A percentile compares a stretch with the other conserved stretches of the same genome.
Conservation (phyloP, 1,139 yeast species). For the Diutina pseudorugosa region DNA sequence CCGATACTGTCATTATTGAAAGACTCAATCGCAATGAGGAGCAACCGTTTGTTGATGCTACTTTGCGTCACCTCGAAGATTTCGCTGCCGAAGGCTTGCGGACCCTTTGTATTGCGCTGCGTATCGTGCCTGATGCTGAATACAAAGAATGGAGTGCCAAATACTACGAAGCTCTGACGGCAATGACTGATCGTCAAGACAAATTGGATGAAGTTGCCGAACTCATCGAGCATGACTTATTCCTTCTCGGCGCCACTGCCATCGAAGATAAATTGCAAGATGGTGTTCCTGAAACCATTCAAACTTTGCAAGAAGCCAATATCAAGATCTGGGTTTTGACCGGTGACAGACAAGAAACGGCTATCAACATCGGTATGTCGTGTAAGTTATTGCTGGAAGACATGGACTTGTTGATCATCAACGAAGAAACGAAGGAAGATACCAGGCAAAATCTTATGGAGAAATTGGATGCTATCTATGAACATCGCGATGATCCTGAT, state of each 20-base stretch:
- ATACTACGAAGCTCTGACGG: slow-evolving; percentile 73
- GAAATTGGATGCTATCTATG: slow-evolving; percentile 63
- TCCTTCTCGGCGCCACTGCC: slow-evolving; percentile 91
- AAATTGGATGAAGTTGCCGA: slow-evolving; percentile 65
- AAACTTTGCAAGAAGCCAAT: slow-evolving; percentile 90
- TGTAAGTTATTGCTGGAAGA: slow-evolving; percentile 90
- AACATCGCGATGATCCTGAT: slow-evolving; percentile 46
- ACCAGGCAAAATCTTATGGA: slow-evolving; percentile 61
- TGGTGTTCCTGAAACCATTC: slow-evolving; percentile 96
- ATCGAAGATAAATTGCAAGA: slow-evolving; percentile 96
- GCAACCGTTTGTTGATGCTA: slow-evolving; percentile 72
- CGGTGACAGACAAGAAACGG: slow-evolving; percentile 99
- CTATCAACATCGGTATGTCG: slow-evolving; percentile 96
- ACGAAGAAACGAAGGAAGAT: slow-evolving; percentile 71
- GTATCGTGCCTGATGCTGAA: slow-evolving; percentile 71
- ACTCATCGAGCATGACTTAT: slow-evolving; percentile 66
- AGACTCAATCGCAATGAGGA: slow-evolving; percentile 52
- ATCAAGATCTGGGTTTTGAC: slow-evolving; percentile 96
- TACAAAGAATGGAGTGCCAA: slow-evolving; percentile 51
- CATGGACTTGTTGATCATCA: slow-evolving; percentile 83
- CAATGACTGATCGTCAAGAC: slow-evolving; percentile 61
- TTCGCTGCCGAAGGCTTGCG: slow-evolving; percentile 95
- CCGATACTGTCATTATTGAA: slow-evolving; percentile 90
- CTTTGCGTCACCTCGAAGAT: slow-evolving; percentile 83
- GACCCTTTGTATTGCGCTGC: slow-evolving; percentile 84